Base-by-base conservation (phyloP, 495 filamentous ascomycete species). In the Corynascus novoguineensis region DNA sequence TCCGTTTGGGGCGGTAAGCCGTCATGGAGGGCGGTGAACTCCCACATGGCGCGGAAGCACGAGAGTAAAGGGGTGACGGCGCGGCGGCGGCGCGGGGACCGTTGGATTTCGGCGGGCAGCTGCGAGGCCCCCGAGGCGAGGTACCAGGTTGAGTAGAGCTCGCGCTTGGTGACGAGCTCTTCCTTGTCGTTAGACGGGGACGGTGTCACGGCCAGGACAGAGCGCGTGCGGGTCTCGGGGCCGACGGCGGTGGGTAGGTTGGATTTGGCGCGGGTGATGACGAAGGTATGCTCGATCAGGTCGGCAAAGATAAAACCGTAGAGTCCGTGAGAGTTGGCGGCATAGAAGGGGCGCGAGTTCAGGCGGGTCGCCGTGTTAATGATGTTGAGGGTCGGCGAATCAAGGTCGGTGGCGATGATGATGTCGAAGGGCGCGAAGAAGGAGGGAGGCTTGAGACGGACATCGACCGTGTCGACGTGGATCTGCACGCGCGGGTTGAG, bases 231-330 rank as follows among this genome's bases (percentile, higher is more conserved):
- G 0, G 89, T 86, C 64, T 97, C 93, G 0, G 77, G 63, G 19
- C 83, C 81, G 6, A 83, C 64, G 5, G 70, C 53, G 2, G 93
- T 89, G 1, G 78, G 61, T 2, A 86, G 66, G 60, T 97, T 96
- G 24, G 88, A 85, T 59, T 86, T 86, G 52, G 86, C 81, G 35
- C 93, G 85, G 74, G 95, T 85, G 59, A 96, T 84, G 37, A 93
- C 83, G 59, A 88, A 98, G 56, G 90, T 83, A 67, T 97, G 93
- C 44, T 79, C 77, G 64, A 95, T 88, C 12, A 98, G 78, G 67
- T 98, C 93, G 21, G 89, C 86, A 70, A 98, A 98, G 50, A 95
- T 86, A 68, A 88, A 98, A 28, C 95, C 95, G 71, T 95, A 96
- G 65, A 97, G 80, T 24, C 93, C 93, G 68, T 96, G 90, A 11